Conservation (phyloP, 2,329 filamentous ascomycete genomes). For the Neonectria sp. region DNA sequence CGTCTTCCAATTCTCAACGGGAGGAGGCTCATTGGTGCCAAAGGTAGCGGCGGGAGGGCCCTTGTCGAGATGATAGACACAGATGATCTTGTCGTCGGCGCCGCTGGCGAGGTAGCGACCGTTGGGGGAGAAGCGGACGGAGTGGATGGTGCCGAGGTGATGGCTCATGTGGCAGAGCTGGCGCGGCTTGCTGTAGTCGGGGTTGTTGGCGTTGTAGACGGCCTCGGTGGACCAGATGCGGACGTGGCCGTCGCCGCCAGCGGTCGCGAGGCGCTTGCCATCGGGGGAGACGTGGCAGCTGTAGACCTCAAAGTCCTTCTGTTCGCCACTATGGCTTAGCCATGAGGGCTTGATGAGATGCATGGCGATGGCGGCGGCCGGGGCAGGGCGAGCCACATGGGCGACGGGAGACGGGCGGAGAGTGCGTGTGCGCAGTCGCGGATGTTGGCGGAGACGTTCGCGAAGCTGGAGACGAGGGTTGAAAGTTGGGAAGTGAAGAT, state of each 20-base stretch:
- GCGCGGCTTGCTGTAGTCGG: slow-evolving; percentile 82
- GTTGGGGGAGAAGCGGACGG: slow-evolving; percentile 96
- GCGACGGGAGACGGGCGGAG: slow-evolving; percentile 30
- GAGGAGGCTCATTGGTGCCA: slow-evolving; percentile 91
- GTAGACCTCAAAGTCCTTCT: slow-evolving; percentile 99
- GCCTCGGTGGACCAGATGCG: slow-evolving; percentile 98
- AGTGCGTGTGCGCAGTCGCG: slow-evolving; percentile 14
- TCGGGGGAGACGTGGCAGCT: slow-evolving; percentile 98
- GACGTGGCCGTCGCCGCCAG: slow-evolving; percentile 97
- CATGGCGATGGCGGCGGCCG: slow-evolving; percentile 63
- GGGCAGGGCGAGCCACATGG: slow-evolving; percentile 44
- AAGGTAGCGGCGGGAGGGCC: slow-evolving; percentile 86
- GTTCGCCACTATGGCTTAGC: slow-evolving; percentile 96
- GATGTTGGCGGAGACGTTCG: slow-evolving; percentile 8
- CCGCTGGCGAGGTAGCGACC: slow-evolving; percentile 96
- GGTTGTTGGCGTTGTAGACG: slow-evolving; percentile 84
- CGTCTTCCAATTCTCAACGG: slow-evolving; percentile 98
- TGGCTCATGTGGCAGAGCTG: slow-evolving; percentile 99
- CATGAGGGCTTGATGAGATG: slow-evolving; percentile 95
- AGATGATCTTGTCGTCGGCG: slow-evolving; percentile 98
- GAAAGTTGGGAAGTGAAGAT: background rate
- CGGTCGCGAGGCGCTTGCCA: slow-evolving; percentile 91
- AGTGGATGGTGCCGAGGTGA: slow-evolving; percentile 97
- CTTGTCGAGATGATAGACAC: slow-evolving; percentile 92
- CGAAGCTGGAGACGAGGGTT: background rate